phyloP scores from a whole-genome alignment of 352 stramenopile species.

The Globisporangium uncinulatum region DNA sequence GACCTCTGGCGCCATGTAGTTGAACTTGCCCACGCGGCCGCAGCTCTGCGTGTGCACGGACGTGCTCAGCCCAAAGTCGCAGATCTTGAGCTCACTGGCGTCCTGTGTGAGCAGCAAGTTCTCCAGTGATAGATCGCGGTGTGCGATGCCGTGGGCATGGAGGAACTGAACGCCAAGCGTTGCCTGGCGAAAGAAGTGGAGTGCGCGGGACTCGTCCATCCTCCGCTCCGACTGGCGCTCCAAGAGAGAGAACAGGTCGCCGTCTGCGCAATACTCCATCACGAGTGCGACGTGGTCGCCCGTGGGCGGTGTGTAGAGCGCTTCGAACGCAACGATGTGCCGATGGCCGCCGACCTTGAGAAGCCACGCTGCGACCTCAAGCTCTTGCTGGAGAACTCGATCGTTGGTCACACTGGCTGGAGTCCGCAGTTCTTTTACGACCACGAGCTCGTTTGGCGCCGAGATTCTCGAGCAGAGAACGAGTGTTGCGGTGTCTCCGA shows the following conservation, averaged over 20 bases:
- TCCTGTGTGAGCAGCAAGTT: constrained; percentile 9
- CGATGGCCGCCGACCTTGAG: constrained; percentile 22
- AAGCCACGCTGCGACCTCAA: constrained; percentile 13
- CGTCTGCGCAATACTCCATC: constrained; percentile 52
- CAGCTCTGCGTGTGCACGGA: background rate
- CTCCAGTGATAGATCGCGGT: background rate
- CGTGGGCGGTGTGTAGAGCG: constrained; percentile 24
- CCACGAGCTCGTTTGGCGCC: background rate
- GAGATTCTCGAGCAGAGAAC: background rate
- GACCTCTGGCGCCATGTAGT: constrained; percentile 18
- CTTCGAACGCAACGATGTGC: constrained; percentile 38
- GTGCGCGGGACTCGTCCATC: constrained; percentile 6
- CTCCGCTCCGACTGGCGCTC: background rate
- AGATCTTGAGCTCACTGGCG: constrained; percentile 5
- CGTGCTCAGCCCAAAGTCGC: constrained; percentile 12
- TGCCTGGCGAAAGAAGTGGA: constrained; percentile 12
- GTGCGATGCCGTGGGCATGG: constrained; percentile 7
- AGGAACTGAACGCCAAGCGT: constrained; percentile 9
- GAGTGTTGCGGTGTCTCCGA: background rate
- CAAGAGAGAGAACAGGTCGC: constrained; percentile 45
- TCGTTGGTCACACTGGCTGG: constrained; percentile 7
- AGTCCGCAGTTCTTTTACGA: constrained; percentile 18
- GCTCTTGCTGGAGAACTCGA: constrained; percentile 3
- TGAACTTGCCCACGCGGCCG: constrained; percentile 4
- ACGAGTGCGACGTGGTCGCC: constrained; percentile 3